Evolutionary conservation across 805 yeast genomes (phyloP), one percentile per base, ranked within the genome.

Genomic region (Cyberlindnera mississippiensis): DNA sequence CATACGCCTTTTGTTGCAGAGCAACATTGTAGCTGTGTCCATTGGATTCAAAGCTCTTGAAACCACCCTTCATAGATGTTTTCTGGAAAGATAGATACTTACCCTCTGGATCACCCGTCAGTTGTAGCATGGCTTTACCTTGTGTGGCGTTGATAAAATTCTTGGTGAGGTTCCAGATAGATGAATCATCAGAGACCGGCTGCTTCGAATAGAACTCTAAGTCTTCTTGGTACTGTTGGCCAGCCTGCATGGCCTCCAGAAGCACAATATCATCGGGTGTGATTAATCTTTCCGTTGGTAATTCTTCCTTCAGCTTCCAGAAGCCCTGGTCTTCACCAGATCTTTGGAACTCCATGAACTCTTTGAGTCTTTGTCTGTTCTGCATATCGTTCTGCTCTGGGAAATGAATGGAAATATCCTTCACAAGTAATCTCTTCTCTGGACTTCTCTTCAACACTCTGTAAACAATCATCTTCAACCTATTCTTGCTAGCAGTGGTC

Each of bases 381-480:
- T 93, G 99, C 87, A 91, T 90, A 57, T 93, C 98, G 57, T 85
- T 90, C 62, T 90, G 97, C 52, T 89, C 98, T 0, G 99, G 98
- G 59, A 93, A 93, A 67, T 91, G 97, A 38, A 76, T 76, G 0
- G 96, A 80, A 17, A 93, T 86, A 50, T 93, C 98, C 50, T 82
- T 82, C 10, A 93, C 95, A 7, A 86, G 72, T 32, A 93, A 71
- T 28, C 98, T 71, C 30, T 84, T 80, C 28, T 78, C 75, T 3
- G 84, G 84, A 35, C 75, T 80, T 46, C 80, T 78, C 61, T 89
- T 87, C 63, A 93, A 69, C 1, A 89, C 85, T 40, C 98, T 76
- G 56, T 78, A 91, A 2, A 89, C 98, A 53, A 93, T 81, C 96
- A 93, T 90, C 62, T 86, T 89, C 50, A 93, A 68, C 48, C 99